Base-by-base conservation (phyloP, 352 stramenopile genomes). In the Globisporangium viniferum region DNA sequence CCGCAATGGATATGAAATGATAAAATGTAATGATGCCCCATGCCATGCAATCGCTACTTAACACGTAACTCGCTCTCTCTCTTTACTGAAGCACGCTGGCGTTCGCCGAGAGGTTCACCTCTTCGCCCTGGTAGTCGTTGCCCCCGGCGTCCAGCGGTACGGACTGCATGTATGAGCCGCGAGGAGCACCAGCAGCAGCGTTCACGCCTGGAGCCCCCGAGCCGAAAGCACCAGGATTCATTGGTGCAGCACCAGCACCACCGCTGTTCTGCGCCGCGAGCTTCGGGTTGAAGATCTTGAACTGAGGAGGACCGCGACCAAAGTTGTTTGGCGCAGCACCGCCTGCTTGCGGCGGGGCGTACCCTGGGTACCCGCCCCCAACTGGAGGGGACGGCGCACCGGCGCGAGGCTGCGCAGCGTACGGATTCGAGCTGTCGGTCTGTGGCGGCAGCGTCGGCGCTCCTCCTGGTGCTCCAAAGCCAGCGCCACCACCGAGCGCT, bases 281-380 rank as follows among this genome's bases (percentile, higher is more conserved):
- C 70, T 89, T 90, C 14, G 88, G 88, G 67, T 93, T 95, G 55
- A 95, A 95, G 69, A 95, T 95, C 78, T 94, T 95, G 70, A 95
- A 95, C 68, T 95, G 88, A 55, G 87, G 85, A 4, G 85, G 75
- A 0, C 73, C 75, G 10, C 75, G 75, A 0, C 66, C 63, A 53
- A 66, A 59, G 44, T 58, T 66, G 36, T 62, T 62, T 10, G 62
- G 53, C 8, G 51, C 51, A 7, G 64, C 59, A 22, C 48, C 55
- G 0, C 55, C 41, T 0, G 48, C 27, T 14, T 59, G 51, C 10
- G 80, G 54, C 12, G 64, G 62, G 2, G 71, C 67, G 53, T 68
- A 67, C 0, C 49, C 59, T 3, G 69, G 64, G 64, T 88, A 88
- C 0, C 73, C 82, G 7, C 79, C 80, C 3, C 79, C 77, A 49